Percentiles rank a stretch among this genome's conserved stretches.
phyloP scores from a whole-genome alignment of 2,329 filamentous ascomycete species.

The Dothistroma septosporum region DNA sequence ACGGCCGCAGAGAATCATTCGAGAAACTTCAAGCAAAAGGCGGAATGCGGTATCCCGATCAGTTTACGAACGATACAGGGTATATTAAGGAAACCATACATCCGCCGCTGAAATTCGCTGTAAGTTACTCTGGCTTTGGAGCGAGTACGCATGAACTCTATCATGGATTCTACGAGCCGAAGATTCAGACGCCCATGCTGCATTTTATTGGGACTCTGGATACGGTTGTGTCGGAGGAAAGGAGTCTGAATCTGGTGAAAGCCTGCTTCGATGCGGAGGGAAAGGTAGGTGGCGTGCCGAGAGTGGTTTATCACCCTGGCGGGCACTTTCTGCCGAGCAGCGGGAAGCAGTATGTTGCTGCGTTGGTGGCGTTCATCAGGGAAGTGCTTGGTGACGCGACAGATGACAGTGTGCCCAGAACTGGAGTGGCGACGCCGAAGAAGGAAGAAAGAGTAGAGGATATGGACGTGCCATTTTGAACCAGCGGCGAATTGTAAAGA shows the following conservation, averaged over 20 bases:
- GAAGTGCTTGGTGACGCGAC: constrained; percentile 44
- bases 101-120: constrained; percentile 63
- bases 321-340: constrained; percentile 82
- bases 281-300: constrained; percentile 36
- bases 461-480: constrained; percentile 64
- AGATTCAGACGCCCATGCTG: constrained; percentile 70
- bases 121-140: constrained; percentile 74
- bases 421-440: constrained; percentile 27
- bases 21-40: constrained; percentile 36
- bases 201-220: constrained; percentile 82
- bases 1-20: constrained; percentile 47
- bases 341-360: constrained; percentile 73
- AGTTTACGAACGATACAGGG: constrained; percentile 41
- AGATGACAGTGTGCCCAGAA: constrained; percentile 8
- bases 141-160: constrained; percentile 59
- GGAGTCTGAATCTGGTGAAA: constrained; percentile 65
- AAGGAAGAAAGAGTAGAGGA: constrained; percentile 59
- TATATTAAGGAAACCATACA: constrained; percentile 42
- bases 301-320: constrained; percentile 71
- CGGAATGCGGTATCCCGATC: constrained; percentile 51
- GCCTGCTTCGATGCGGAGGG: constrained; percentile 52
- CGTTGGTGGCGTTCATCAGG: constrained; percentile 67
- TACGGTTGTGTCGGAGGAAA: constrained; percentile 76
- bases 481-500: background rate
- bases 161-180: constrained; percentile 67